Percentiles rank a stretch among this genome's conserved stretches.
Evolutionary conservation across 805 yeast genomes (phyloP).

Genomic region (Candida silvatica): DNA sequence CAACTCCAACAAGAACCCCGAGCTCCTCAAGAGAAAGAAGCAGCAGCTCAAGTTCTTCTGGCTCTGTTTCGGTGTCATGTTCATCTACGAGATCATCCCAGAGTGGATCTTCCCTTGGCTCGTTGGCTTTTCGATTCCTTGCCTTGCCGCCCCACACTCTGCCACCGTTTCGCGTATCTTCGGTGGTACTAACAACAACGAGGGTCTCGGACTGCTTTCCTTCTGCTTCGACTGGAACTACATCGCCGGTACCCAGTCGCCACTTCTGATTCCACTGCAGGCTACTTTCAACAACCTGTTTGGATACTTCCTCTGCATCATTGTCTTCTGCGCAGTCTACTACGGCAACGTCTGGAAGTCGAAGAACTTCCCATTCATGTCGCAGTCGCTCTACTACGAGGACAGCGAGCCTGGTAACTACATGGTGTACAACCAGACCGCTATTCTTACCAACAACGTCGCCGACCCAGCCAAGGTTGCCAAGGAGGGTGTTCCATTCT

Average conservation of each 20-base stretch:
- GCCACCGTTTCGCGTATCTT: slow-evolving; percentile 22
- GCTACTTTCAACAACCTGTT: slow-evolving; percentile 22
- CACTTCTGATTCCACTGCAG: slow-evolving; percentile 21
- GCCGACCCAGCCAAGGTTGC: slow-evolving; percentile 16
- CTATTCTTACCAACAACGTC: slow-evolving; percentile 16
- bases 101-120: slow-evolving; percentile 24
- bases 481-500: slow-evolving; percentile 22
- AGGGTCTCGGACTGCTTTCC: slow-evolving; percentile 22
- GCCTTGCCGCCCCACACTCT: slow-evolving; percentile 20
- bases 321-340: slow-evolving; percentile 22
- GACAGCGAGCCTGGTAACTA: slow-evolving; percentile 17
- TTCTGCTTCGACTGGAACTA: slow-evolving; percentile 27
- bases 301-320: slow-evolving; percentile 21
- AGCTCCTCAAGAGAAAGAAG: slow-evolving; percentile 3
- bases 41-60: slow-evolving; percentile 17
- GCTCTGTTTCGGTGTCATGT: slow-evolving; percentile 16
- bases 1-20: slow-evolving; percentile 13
- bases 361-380: slow-evolving; percentile 25
- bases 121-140: slow-evolving; percentile 23
- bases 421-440: slow-evolving; percentile 22
- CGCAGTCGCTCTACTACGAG: slow-evolving; percentile 21
- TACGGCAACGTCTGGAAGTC: slow-evolving; percentile 27
- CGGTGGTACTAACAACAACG: slow-evolving; percentile 27
- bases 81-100: slow-evolving; percentile 23
- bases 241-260: slow-evolving; percentile 20